phyloP scores from a whole-genome alignment of 179 eudicot genomes.

The Monotropa hypopitys region DNA sequence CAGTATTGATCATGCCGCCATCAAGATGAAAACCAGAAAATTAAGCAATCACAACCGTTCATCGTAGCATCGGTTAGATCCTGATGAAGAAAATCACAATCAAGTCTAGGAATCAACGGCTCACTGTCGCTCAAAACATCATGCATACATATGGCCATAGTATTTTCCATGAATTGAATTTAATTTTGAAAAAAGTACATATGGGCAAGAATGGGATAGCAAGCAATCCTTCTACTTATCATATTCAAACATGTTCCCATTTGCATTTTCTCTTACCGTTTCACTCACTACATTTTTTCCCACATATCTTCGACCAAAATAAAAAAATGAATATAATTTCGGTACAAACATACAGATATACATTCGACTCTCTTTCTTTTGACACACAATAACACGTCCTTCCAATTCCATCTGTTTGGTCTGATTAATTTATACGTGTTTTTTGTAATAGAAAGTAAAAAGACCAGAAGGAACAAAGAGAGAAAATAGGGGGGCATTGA shows the following conservation, averaged over 20 bases:
- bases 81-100: background rate
- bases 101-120: background rate
- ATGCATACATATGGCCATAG: constrained; percentile 1
- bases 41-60: background rate
- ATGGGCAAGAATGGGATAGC: constrained; percentile 7
- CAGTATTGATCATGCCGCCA: no score
- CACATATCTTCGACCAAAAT: constrained; percentile 2
- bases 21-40: background rate
- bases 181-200: constrained; percentile 14
- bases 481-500: constrained; percentile 16
- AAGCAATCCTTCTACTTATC: constrained; percentile 16
- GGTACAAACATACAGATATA: background rate
- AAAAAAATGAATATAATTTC: background rate
- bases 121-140: background rate
- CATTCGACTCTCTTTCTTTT: background rate
- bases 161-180: background rate
- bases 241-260: constrained; percentile 4
- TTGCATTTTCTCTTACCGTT: constrained; percentile 5
- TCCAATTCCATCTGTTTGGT: constrained; percentile 18
- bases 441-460: constrained; percentile 13
- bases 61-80: background rate
- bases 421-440: constrained; percentile 9
- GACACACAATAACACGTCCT: constrained; percentile 6
- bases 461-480: constrained; percentile 9
- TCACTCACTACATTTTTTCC: background rate